These are phyloP conservation scores for Pseudonitzschia multiseries DNA, from an alignment of 108 stramenopile species.

Conservation along the genomic window DNA sequence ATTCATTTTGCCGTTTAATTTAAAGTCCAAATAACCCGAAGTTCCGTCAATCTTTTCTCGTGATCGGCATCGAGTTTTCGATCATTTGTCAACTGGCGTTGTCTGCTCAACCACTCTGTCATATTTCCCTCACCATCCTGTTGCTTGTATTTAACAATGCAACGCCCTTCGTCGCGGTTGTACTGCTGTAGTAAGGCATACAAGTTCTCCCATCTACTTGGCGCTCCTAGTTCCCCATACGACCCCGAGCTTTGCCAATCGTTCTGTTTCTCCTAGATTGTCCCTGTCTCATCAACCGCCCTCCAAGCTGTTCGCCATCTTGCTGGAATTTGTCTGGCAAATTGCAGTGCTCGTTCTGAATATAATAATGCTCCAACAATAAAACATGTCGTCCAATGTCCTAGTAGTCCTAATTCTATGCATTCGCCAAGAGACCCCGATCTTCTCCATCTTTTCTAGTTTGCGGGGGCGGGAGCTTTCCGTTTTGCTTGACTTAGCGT, in stretches of 20 bases:
- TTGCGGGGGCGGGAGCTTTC: background rate
- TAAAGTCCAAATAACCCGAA: no score
- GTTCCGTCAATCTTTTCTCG: no score
- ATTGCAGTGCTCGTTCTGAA: background rate
- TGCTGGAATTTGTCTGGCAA: background rate
- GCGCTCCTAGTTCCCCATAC: background rate
- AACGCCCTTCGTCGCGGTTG: background rate
- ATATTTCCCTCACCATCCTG: no score
- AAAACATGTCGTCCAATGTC: no score
- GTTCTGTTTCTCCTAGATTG: background rate
- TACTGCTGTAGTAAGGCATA: background rate
- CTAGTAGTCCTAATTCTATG: background rate
- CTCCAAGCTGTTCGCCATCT: background rate
- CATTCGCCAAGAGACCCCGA: background rate
- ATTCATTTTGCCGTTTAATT: no score
- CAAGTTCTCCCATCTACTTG: background rate
- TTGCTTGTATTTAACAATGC: no score
- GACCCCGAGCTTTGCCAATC: background rate
- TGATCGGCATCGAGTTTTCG: no score
- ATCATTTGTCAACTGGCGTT: no score
- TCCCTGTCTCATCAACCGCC: background rate
- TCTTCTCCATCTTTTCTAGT: background rate
- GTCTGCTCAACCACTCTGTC: no score
- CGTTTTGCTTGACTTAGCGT: background rate
- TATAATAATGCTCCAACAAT: no score